Percentiles rank a stretch among this genome's conserved stretches.
Evolutionary conservation across 306 rosid genomes (phyloP).

Genomic region (Ormosia emarginata): DNA sequence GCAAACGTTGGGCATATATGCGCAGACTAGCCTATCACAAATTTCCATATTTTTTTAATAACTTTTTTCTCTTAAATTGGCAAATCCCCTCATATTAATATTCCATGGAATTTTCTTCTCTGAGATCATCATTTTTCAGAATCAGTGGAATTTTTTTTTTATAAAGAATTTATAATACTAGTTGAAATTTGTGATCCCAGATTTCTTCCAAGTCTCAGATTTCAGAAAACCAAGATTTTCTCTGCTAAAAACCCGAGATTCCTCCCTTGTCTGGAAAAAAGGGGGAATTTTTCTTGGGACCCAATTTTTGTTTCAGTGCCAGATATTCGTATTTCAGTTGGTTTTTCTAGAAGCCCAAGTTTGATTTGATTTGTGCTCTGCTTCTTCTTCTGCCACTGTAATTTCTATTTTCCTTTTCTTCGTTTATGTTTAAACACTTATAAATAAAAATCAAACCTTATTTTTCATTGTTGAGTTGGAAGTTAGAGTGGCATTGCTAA

Average conservation of each 20-base stretch:
- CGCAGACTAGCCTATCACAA: constrained; percentile 18
- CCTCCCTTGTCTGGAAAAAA: constrained; percentile 8
- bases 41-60: neutral
- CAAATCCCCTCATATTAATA: constrained; percentile 31
- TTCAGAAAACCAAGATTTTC: constrained; percentile 41
- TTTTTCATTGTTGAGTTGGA: constrained; percentile 28
- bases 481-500: constrained; percentile 21
- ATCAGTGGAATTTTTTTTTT: constrained; percentile 10
- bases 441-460: neutral
- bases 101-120: constrained; percentile 18
- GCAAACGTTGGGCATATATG: constrained; percentile 20
- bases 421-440: neutral
- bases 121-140: constrained; percentile 30
- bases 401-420: neutral
- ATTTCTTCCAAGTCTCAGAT: constrained; percentile 38
- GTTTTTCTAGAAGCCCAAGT: neutral
- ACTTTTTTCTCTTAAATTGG: neutral
- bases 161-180: neutral
- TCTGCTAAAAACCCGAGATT: constrained; percentile 31
- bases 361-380: constrained; percentile 23
- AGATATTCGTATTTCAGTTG: neutral
- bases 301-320: neutral
- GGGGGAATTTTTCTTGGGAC: neutral
- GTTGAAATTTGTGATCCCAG: constrained; percentile 44
- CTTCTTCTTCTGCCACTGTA: neutral